Evolutionary conservation across 139 green algal species (phyloP).

Genomic region (Klebsormidium nitens): DNA sequence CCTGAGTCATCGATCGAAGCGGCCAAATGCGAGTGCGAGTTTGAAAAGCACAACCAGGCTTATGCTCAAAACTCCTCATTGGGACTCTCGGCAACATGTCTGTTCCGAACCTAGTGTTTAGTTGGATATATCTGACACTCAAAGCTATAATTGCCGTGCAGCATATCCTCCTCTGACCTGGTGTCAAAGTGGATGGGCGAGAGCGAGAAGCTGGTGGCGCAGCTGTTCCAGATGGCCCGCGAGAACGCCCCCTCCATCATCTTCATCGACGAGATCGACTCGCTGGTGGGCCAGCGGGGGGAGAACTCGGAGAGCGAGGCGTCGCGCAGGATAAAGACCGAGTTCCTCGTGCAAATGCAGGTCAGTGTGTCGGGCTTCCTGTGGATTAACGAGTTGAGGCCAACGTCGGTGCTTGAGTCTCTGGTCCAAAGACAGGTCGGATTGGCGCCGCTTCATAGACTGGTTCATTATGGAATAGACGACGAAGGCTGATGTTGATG

Average conservation of each 20-base stretch:
- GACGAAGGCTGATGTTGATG: too few species aligned
- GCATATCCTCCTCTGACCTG: slow-evolving; percentile 70
- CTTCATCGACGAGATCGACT: slow-evolving; percentile 97
- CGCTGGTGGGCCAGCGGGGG: slow-evolving; percentile 74
- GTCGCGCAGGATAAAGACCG: slow-evolving; percentile 95
- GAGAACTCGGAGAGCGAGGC: slow-evolving; percentile 83
- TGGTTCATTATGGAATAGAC: too few species aligned
- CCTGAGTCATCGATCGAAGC: too few species aligned
- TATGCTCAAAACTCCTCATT: too few species aligned
- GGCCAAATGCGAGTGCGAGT: too few species aligned
- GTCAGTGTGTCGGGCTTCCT: slow-evolving; percentile 46
- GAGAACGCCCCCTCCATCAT: slow-evolving; percentile 94
- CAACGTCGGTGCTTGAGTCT: too few species aligned
- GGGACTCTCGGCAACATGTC: too few species aligned
- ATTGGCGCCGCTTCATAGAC: too few species aligned
- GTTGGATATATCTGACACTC: neutral
- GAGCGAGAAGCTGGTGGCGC: slow-evolving; percentile 93
- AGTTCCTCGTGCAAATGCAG: slow-evolving; percentile 96
- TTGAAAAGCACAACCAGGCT: too few species aligned
- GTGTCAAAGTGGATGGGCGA: slow-evolving; percentile 71
- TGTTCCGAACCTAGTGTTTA: too few species aligned
- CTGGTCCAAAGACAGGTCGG: too few species aligned
- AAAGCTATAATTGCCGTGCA: slow-evolving; percentile 15
- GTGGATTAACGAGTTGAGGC: too few species aligned
- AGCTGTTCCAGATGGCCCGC: slow-evolving; percentile 88